These are phyloP conservation scores for Ophiosphaerella herpotricha DNA, from an alignment of 2,329 filamentous ascomycete species.

Conservation along the genomic window DNA sequence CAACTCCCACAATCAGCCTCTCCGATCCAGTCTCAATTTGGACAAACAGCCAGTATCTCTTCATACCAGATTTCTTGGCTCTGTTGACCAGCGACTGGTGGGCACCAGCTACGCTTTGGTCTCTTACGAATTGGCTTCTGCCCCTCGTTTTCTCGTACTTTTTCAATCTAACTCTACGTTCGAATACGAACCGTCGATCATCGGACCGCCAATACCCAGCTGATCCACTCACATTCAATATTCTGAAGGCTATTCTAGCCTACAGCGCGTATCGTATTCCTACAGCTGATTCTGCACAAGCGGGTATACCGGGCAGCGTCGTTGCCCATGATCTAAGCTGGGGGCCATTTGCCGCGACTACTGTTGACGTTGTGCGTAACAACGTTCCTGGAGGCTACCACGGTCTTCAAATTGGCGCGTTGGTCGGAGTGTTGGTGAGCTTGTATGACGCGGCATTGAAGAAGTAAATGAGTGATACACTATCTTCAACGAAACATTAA, in stretches of 20 bases:
- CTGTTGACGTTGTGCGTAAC: slow-evolving; percentile 66
- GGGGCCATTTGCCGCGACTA: slow-evolving; percentile 64
- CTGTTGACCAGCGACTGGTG: slow-evolving; percentile 80
- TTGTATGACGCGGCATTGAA: slow-evolving; percentile 79
- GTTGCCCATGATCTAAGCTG: slow-evolving; percentile 50
- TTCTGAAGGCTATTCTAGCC: slow-evolving; percentile 80
- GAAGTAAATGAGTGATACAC: slow-evolving; percentile 44
- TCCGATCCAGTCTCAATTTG: slow-evolving; percentile 64
- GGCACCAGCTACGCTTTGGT: slow-evolving; percentile 79
- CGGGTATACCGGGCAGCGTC: slow-evolving; percentile 53
- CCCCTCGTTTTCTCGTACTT: slow-evolving; percentile 81
- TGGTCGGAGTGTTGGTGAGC: slow-evolving; percentile 69
- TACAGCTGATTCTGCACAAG: slow-evolving; percentile 14
- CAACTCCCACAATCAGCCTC: slow-evolving; percentile 73
- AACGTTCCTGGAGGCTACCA: slow-evolving; percentile 74
- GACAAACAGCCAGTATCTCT: slow-evolving; percentile 64
- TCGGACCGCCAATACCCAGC: slow-evolving; percentile 62
- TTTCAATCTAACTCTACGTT: slow-evolving; percentile 76
- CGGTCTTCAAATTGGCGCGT: slow-evolving; percentile 69
- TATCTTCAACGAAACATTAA: neutral
- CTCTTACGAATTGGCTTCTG: slow-evolving; percentile 70
- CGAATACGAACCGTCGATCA: slow-evolving; percentile 53
- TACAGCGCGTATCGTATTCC: slow-evolving; percentile 73
- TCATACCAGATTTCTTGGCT: slow-evolving; percentile 79
- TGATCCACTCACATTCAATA: slow-evolving; percentile 88